These are phyloP conservation scores for Verruconis gallopava DNA, from an alignment of 2,329 filamentous ascomycete species.

Conservation along the genomic window DNA sequence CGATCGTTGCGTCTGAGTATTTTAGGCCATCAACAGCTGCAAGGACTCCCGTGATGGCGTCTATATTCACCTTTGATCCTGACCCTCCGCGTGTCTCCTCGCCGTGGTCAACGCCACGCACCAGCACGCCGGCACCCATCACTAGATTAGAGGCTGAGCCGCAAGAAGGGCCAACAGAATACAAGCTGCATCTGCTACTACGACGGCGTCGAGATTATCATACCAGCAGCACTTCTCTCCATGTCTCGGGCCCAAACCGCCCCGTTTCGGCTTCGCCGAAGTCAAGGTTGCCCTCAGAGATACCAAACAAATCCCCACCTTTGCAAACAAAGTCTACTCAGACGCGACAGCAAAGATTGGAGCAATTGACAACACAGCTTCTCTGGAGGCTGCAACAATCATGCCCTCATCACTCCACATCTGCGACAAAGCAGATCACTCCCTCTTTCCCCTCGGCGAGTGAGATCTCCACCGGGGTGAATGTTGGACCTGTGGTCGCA, in stretches of 20 bases:
- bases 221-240: constrained; percentile 51
- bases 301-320: neutral
- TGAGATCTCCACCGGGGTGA: constrained; percentile 42
- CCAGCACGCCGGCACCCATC: constrained; percentile 29
- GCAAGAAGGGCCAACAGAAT: constrained; percentile 88
- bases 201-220: constrained; percentile 63
- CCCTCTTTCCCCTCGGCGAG: constrained; percentile 58
- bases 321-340: constrained; percentile 26
- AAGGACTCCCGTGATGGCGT: constrained; percentile 74
- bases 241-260: constrained; percentile 39
- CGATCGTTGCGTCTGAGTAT: too few relatives aligned
- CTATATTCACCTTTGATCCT: constrained; percentile 89
- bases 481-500: constrained; percentile 45
- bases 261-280: constrained; percentile 17
- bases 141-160: constrained; percentile 78
- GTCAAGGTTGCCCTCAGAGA: constrained; percentile 16
- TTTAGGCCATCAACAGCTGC: too few relatives aligned
- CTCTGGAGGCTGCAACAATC: constrained; percentile 92
- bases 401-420: constrained; percentile 65
- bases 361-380: constrained; percentile 88
- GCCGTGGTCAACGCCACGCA: constrained; percentile 61
- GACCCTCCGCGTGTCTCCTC: constrained; percentile 80
- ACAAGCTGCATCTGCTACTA: constrained; percentile 84
- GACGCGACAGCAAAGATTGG: constrained; percentile 67
- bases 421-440: constrained; percentile 59